These are phyloP conservation scores for Marsdenia floribunda DNA, from an alignment of 257 asterid genomes.

Conservation along the genomic window DNA sequence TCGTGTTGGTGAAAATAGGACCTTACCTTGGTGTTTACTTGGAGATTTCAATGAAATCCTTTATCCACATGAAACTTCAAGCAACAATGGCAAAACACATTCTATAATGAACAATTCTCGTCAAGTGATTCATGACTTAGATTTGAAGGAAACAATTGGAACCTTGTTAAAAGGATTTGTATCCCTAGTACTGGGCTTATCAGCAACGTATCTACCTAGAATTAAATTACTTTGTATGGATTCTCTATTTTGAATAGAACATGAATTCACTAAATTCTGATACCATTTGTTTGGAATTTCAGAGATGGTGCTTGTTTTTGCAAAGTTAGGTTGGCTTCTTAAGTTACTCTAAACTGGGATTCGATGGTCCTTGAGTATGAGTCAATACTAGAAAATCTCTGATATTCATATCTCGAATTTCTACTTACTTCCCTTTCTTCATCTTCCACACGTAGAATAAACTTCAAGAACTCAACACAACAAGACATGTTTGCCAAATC, in stretches of 20 bases:
- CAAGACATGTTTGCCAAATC: conserved; percentile 6
- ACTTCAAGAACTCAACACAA: conserved; percentile 1
- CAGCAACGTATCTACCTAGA: background rate
- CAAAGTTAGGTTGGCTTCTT: conserved; percentile 1
- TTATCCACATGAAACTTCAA: no score
- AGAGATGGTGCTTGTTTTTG: conserved; percentile 5
- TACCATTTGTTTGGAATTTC: background rate
- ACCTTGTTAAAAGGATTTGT: conserved; percentile 1
- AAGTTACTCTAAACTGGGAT: background rate
- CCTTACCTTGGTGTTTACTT: no score
- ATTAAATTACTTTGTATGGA: background rate
- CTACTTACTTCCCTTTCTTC: conserved; percentile 7
- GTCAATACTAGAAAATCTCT: background rate
- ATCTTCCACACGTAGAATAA: conserved; percentile 5
- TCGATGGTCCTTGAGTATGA: background rate
- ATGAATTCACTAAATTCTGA: background rate
- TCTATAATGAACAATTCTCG: no score
- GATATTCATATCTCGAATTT: background rate
- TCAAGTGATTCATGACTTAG: no score
- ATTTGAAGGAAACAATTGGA: background rate
- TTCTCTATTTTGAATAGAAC: background rate
- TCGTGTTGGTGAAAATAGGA: no score
- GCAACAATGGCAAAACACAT: no score
- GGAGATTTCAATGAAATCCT: no score
- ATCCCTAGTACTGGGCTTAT: background rate